These are phyloP conservation scores for Leonotis leonurus DNA, from an alignment of 257 asterid genomes.

Conservation along the genomic window DNA sequence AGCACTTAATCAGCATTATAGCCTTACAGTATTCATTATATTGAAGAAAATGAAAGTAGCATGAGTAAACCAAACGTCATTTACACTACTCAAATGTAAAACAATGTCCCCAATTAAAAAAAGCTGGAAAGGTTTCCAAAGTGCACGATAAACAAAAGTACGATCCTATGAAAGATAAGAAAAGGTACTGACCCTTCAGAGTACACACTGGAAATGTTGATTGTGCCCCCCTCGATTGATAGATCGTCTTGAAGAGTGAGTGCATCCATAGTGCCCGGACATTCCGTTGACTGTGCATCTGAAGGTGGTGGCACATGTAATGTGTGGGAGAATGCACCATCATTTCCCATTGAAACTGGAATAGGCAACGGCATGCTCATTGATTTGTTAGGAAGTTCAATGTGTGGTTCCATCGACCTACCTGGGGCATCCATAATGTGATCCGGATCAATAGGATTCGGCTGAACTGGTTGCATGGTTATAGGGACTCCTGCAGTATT, in stretches of 20 bases:
- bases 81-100: neutral
- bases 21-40: neutral
- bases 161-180: too few relatives aligned
- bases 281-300: slow-evolving; percentile 44
- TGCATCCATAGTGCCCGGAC: slow-evolving; percentile 32
- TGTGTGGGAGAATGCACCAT: slow-evolving; percentile 43
- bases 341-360: slow-evolving; percentile 33
- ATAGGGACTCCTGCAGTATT: slow-evolving; percentile 36
- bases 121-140: too few relatives aligned
- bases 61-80: neutral
- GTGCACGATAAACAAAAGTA: neutral
- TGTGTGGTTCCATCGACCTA: slow-evolving; percentile 44
- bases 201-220: slow-evolving; percentile 75
- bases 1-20: neutral
- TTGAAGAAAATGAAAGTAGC: neutral
- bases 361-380: slow-evolving; percentile 38
- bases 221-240: slow-evolving; percentile 80
- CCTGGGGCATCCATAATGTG: slow-evolving; percentile 38
- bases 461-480: slow-evolving; percentile 40
- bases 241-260: slow-evolving; percentile 48
- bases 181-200: slow-evolving; percentile 63
- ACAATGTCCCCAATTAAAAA: too few relatives aligned
- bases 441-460: slow-evolving; percentile 51
- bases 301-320: slow-evolving; percentile 42
- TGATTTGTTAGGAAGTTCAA: slow-evolving; percentile 39